Evolutionary conservation across 2,329 filamentous ascomycete genomes (phyloP).

Genomic region (Exophiala oligosperma): DNA sequence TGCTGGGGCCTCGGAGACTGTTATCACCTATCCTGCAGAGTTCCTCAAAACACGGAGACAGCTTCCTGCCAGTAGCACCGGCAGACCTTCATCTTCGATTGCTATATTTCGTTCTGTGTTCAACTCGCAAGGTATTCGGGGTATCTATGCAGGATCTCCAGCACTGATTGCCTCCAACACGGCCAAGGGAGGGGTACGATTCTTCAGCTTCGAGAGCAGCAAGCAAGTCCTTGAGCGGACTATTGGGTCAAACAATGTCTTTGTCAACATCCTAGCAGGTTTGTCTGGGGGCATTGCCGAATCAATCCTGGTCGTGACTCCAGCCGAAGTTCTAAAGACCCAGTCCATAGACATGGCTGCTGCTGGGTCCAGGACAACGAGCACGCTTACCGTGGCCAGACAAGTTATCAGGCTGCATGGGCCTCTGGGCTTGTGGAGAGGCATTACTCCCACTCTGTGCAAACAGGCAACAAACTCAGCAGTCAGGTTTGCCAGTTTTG

Average conservation of each 20-base stretch:
- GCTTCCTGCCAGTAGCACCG: not conserved
- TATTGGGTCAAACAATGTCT: not conserved
- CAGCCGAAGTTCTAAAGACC: constrained; percentile 1
- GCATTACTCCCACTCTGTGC: not conserved
- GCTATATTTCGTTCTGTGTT: not conserved
- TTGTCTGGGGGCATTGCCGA: not conserved
- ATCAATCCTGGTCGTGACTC: constrained; percentile 1
- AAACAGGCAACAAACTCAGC: constrained; percentile 2
- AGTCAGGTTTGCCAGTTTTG: constrained; percentile 2
- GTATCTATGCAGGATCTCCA: not conserved
- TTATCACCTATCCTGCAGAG: constrained; percentile 7
- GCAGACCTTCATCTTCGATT: not conserved
- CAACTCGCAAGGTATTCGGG: not conserved
- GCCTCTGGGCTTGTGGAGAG: not conserved
- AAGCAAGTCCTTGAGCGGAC: not conserved
- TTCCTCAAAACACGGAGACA: constrained; percentile 6
- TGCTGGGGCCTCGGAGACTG: constrained; percentile 5
- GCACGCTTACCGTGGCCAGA: not conserved
- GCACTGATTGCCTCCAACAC: not conserved
- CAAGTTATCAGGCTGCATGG: not conserved
- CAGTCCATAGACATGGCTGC: not conserved
- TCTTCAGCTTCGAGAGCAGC: not conserved
- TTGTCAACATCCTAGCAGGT: not conserved
- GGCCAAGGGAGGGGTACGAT: constrained; percentile 1
- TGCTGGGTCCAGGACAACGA: not conserved